Evolutionary conservation across 1,284 basidiomycete species (phyloP), one percentile per base, ranked within the genome.

Genomic region (Naganishia cerealis): DNA sequence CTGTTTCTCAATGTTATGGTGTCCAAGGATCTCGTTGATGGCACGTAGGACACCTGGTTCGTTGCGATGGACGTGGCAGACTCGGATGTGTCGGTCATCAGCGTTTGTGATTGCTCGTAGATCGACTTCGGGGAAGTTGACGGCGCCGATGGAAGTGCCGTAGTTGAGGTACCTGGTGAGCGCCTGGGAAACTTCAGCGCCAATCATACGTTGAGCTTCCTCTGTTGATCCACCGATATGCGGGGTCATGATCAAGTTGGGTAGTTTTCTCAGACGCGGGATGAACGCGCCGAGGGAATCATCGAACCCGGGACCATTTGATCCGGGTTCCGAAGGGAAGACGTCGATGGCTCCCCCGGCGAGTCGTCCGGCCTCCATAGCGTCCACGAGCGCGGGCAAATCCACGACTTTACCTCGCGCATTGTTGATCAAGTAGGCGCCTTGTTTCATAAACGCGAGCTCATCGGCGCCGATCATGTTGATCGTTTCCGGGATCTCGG

Each of bases 51-150:
- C 94, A 86, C 95, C 95, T 55, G 96, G 96, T 82, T 95, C 90
- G 83, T 99, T 99, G 81, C 86, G 87, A 85, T 99, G 95, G 61
- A 98, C 91, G 82, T 98, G 89, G 83, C 96, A 99, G 56, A 99
- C 84, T 72, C 95, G 90, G 73, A 98, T 88, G 75, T 87, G 87
- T 70, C 85, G 83, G 77, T 91, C 87, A 75, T 96, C 94, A 13
- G 87, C 86, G 50, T 81, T 82, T 18, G 92, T 88, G 77, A 97
- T 95, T 61, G 91, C 87, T 70, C 95, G 90, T 50, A 99, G 85
- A 82, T 95, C 92, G 75, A 99, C 95, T 83, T 99, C 96, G 70
- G 95, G 95, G 87, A 99, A 98, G 84, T 99, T 98, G 85, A 99
- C 95, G 0, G 93, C 88, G 57, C 94, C 93, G 65, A 94, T 75